phyloP scores from a whole-genome alignment of 192 early-diverging fungal species.

The Backusella sp. region DNA sequence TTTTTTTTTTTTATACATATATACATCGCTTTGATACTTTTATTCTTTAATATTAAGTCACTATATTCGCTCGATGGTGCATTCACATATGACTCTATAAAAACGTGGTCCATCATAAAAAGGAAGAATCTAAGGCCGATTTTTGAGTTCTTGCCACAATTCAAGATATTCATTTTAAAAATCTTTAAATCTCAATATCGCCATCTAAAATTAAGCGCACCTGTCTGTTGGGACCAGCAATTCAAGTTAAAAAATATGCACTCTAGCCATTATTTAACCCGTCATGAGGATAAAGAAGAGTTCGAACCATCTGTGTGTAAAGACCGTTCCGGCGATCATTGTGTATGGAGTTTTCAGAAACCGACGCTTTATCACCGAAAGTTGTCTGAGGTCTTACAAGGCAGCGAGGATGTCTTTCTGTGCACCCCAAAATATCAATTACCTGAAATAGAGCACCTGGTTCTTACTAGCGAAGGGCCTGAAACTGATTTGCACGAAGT shows the following conservation, averaged over 20 bases:
- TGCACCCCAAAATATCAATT: not conserved
- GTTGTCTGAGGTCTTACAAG: not conserved
- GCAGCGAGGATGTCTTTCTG: not conserved
- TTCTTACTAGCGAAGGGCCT: not conserved
- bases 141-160: not conserved
- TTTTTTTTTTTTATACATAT: not conserved
- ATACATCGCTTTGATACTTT: not conserved
- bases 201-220: not conserved
- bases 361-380: not conserved
- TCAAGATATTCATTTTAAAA: not conserved
- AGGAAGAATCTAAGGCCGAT: not conserved
- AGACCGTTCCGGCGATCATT: not conserved
- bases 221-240: not conserved
- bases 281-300: not conserved
- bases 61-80: not conserved
- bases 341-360: not conserved
- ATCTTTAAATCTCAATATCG: not conserved
- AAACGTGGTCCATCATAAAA: not conserved
- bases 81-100: not conserved
- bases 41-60: not conserved
- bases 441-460: not conserved
- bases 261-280: not conserved
- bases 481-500: not conserved
- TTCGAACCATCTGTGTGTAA: not conserved
- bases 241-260: not conserved